Conservation (phyloP, 1,139 yeast species). For the Eremothecium coryli region DNA sequence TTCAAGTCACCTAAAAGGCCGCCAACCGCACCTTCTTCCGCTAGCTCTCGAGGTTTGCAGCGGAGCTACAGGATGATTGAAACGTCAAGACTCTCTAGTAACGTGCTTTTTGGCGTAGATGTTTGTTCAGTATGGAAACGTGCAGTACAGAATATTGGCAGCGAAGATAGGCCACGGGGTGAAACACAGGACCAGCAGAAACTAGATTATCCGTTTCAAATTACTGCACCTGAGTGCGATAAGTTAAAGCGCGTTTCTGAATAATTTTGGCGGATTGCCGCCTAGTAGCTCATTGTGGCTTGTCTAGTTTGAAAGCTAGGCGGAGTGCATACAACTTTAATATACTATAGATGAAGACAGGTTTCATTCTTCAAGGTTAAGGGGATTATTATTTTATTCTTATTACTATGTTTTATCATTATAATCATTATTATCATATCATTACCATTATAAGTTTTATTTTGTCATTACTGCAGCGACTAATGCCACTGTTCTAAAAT, state of each 20-base stretch:
- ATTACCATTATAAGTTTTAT: background rate
- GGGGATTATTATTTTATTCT: too few species aligned
- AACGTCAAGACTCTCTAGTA: slow-evolving; percentile 22
- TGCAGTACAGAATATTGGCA: slow-evolving; percentile 34
- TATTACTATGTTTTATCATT: too few species aligned
- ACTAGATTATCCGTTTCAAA: slow-evolving; percentile 5
- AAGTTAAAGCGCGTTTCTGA: too few species aligned
- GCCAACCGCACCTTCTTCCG: slow-evolving; percentile 1
- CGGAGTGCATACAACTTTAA: background rate
- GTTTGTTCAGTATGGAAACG: slow-evolving; percentile 47
- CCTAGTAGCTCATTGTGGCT: too few species aligned
- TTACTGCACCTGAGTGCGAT: too few species aligned
- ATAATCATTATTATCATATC: background rate
- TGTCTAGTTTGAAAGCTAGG: background rate
- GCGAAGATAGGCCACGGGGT: slow-evolving; percentile 4
- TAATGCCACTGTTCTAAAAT: too few species aligned
- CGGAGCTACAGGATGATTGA: slow-evolving; percentile 9
- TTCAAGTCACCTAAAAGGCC: slow-evolving; percentile 6
- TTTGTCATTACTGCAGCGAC: too few species aligned
- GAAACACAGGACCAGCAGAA: slow-evolving; percentile 1
- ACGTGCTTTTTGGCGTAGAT: slow-evolving; percentile 48
- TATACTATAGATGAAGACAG: too few species aligned
- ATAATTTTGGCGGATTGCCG: too few species aligned
- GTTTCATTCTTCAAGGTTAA: too few species aligned
- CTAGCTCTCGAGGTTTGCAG: slow-evolving; percentile 3